Evolutionary conservation across 192 early-diverging fungal species (phyloP).

Genomic region (Piromyces finnis): DNA sequence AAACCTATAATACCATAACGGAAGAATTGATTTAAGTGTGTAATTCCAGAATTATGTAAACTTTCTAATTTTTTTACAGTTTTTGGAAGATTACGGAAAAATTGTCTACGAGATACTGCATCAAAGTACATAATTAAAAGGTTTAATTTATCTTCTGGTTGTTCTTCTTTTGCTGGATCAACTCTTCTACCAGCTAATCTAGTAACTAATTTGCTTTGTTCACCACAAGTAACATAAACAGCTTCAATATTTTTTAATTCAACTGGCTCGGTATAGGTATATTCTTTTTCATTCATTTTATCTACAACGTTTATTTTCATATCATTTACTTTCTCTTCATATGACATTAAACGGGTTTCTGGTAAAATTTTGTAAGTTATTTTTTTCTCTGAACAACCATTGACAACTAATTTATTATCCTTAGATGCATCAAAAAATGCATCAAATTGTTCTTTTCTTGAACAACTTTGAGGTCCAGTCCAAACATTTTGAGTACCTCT

Average conservation of each 20-base stretch:
- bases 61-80: constrained; percentile 8
- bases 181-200: not conserved
- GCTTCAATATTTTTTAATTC: not conserved
- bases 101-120: constrained; percentile 25
- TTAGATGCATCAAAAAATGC: too few relatives aligned
- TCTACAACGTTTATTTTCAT: too few relatives aligned
- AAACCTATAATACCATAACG: constrained; percentile 27
- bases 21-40: constrained; percentile 22
- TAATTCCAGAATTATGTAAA: constrained; percentile 9
- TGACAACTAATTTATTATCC: too few relatives aligned
- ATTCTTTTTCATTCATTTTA: too few relatives aligned
- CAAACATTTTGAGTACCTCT: too few relatives aligned
- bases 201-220: not conserved
- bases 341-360: too few relatives aligned
- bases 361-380: too few relatives aligned
- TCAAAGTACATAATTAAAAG: constrained; percentile 31
- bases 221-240: not conserved
- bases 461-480: too few relatives aligned
- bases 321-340: too few relatives aligned
- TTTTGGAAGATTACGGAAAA: constrained; percentile 27
- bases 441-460: too few relatives aligned
- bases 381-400: too few relatives aligned
- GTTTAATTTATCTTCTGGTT: constrained; percentile 11
- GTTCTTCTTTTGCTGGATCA: constrained; percentile 5
- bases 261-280: not conserved